Evolutionary conservation across 1,284 basidiomycete species (phyloP), one percentile per base, ranked within the genome.

Genomic region (Rhodotorula sp.): DNA sequence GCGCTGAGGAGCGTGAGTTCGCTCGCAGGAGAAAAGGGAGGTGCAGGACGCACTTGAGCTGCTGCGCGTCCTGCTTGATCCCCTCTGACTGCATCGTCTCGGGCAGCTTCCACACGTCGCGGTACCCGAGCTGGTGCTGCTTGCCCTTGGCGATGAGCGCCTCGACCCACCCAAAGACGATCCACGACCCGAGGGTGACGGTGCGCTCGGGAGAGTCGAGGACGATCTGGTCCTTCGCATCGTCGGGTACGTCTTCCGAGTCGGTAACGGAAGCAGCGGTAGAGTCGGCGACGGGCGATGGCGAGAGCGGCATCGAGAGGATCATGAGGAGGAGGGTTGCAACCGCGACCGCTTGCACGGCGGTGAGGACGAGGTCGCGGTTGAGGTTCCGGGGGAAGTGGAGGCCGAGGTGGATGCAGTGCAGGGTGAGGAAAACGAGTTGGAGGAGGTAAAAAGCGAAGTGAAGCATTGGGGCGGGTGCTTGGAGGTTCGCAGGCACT

Each of bases 111-210:
- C 90, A 92, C 0, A 93, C 86, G 77, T 92, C 90, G 0, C 54
- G 25, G 34, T 75, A 75, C 10, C 65, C 68, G 3, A 75, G 51
- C 48, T 69, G 67, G 25, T 48, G 53, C n/a, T 27, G 22, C 27
- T 53, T 32, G 0, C 67, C 76, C 32, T 64, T 66, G 29, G 66
- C 61, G 76, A 92, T 87, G 58, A 92, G 83, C 0, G 89, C 87
- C 76, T 88, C 86, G 51, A 93, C 85, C 82, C 91, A 94, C 6
- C 86, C 85, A 80, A 92, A 92, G 1, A 86, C 87, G 65, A 87
- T 83, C 92, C 91, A 94, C 29, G 86, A 83, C 86, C 87, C 90
- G 29, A 93, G 82, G 22, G 85, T 88, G 48, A 88, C 89, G 65
- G 85, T 83, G 77, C 91, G 90, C 80, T 94, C 91, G 15, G 88